Base-by-base conservation (phyloP, 768 basidiomycete genomes). In the Crassisporium funariophilum region DNA sequence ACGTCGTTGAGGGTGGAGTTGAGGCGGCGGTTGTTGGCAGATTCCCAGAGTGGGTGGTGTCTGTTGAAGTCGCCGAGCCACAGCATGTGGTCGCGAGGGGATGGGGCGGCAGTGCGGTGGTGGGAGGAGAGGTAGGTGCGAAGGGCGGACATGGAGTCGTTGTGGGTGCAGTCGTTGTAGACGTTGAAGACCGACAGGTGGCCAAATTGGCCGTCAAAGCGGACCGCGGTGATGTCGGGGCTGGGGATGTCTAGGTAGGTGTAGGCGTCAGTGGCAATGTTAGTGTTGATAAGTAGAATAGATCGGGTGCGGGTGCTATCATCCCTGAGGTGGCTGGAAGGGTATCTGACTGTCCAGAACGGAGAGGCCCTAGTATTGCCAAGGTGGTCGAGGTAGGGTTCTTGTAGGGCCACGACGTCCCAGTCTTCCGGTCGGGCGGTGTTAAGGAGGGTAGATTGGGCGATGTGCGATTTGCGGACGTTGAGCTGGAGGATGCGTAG, bases 41-140 rank as follows among this genome's bases (percentile, higher is more conserved):
- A 47, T 6, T 70, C 61, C 69, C 65, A 70, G 0, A 63, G 20
- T 0, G 61, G 59, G 42, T 70, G 66, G 37, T 71, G 54, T 1
- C 56, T 27, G 44, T 71, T 71, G 56, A 69, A 67, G 41, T 63
- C 59, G 0, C 67, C 58, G 12, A 31, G 31, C 47, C 53, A 53
- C 43, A 46, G 43, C 13, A 41, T 35, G 15, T 39, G n/a, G 17
- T 21, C 20, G 13, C 38, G 3, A 29, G 27, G 27, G 27, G 27
- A 29, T 29, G 27, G 27, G n/a, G n/a, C 27, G 7, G 27, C 8
- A 29, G 27, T 29, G 27, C 8, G 27, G 7, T 29, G 13, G 27
- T 29, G 27, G 27, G 7, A 13, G 13, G 27, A 13, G 13, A 29
- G 27, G 7, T 29, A 29, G 27, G 20, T 54, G 16, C 13, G 42